Evolutionary conservation across 331 rosid genomes (phyloP).

Genomic region (Malus hybrid): DNA sequence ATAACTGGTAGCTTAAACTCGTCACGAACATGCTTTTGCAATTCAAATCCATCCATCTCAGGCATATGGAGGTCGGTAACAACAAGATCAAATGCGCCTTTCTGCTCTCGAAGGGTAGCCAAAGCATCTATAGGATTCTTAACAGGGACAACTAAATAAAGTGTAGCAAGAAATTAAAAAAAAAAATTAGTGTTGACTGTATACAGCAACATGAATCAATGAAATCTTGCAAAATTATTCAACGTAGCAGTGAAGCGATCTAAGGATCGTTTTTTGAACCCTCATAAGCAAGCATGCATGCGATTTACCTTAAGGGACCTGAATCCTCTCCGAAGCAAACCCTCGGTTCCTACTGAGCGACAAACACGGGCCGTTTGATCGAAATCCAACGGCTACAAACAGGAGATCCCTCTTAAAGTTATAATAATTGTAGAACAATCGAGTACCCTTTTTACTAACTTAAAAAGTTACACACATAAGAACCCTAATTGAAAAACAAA

Average conservation of each 20-base stretch:
- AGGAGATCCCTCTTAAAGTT: no score
- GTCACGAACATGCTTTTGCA: slow-evolving; percentile 31
- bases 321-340: no score
- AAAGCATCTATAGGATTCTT: slow-evolving; percentile 45
- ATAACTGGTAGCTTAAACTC: slow-evolving; percentile 59
- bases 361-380: no score
- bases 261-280: neutral
- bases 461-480: neutral
- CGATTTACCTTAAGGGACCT: neutral
- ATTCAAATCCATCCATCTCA: slow-evolving; percentile 53
- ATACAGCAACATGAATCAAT: neutral
- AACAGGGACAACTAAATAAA: slow-evolving; percentile 36
- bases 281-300: neutral
- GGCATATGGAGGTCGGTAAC: slow-evolving; percentile 50
- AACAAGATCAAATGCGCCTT: slow-evolving; percentile 42
- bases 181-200: neutral
- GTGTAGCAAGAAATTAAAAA: neutral
- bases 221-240: neutral
- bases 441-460: neutral
- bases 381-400: no score
- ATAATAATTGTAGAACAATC: no score
- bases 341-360: no score
- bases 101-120: slow-evolving; percentile 35
- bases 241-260: neutral
- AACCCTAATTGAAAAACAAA: neutral